Percentiles rank a stretch among this genome's conserved stretches.
These are phyloP conservation scores for Penicillium parvum DNA, from an alignment of 495 filamentous ascomycete species.

Conservation along the genomic window DNA sequence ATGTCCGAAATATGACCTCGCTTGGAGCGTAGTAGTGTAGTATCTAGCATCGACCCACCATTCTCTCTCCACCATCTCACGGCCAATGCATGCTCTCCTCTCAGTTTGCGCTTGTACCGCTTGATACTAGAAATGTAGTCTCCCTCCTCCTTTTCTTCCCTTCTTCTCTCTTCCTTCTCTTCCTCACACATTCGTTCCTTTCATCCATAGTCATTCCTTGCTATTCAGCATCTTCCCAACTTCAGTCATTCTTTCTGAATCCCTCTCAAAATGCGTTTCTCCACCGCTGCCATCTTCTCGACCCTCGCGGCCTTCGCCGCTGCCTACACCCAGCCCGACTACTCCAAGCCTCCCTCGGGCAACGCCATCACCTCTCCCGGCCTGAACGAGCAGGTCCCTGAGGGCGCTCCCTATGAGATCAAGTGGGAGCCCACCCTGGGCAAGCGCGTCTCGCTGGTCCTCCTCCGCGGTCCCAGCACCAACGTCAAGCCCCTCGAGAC, in stretches of 20 bases:
- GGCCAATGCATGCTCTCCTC: background rate
- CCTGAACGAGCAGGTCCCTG: conserved; percentile 50
- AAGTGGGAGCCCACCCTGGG: conserved; percentile 51
- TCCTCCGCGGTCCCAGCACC: conserved; percentile 56
- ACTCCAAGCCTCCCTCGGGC: conserved; percentile 44
- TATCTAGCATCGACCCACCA: background rate
- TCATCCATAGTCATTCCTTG: conserved; percentile 14
- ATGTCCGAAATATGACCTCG: too few relatives aligned
- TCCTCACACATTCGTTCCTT: conserved; percentile 12
- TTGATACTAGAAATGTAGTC: conserved; percentile 10
- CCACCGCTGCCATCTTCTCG: conserved; percentile 40
- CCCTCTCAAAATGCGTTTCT: conserved; percentile 50
- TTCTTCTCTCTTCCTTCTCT: conserved; percentile 23
- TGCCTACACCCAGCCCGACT: conserved; percentile 50
- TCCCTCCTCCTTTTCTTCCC: conserved; percentile 22
- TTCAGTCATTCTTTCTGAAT: conserved; percentile 22
- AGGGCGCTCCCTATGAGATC: conserved; percentile 54
- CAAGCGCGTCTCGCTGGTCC: conserved; percentile 54
- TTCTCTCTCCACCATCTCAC: background rate
- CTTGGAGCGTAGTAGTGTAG: conserved; percentile 3
- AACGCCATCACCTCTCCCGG: conserved; percentile 55
- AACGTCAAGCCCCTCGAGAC: conserved; percentile 52
- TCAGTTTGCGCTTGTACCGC: background rate
- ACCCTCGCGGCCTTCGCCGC: conserved; percentile 47
- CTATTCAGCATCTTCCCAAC: conserved; percentile 11